phyloP scores from a whole-genome alignment of 805 yeast species.

The Starmera quercuum region DNA sequence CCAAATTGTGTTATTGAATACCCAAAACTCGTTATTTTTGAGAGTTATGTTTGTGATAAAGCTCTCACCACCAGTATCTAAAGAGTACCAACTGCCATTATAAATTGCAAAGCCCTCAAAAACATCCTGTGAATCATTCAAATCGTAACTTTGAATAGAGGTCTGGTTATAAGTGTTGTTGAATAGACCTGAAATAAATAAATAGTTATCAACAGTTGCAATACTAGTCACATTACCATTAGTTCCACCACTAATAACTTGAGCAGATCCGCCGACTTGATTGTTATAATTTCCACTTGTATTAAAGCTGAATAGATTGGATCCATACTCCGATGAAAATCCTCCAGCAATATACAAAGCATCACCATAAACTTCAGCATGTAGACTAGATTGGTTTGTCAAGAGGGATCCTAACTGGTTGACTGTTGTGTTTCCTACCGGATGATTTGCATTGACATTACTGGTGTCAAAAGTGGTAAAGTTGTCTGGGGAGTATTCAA shows the following conservation, averaged over 20 bases:
- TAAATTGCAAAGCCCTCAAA: constrained; percentile 30
- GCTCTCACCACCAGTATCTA: constrained; percentile 24
- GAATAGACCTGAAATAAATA: constrained; percentile 43
- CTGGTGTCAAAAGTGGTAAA: constrained; percentile 35
- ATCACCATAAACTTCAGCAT: constrained; percentile 23
- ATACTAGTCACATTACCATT: constrained; percentile 25
- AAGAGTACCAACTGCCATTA: constrained; percentile 34
- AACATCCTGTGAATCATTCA: constrained; percentile 22
- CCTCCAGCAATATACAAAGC: constrained; percentile 43
- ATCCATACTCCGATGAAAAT: constrained; percentile 29
- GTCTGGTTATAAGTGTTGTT: constrained; percentile 25
- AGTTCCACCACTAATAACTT: constrained; percentile 13
- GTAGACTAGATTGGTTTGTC: constrained; percentile 33
- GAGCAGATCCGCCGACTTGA: neutral
- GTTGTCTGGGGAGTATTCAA: constrained; percentile 72
- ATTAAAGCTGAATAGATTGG: constrained; percentile 28
- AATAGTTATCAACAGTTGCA: constrained; percentile 22
- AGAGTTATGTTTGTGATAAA: constrained; percentile 20
- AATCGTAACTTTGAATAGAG: constrained; percentile 20
- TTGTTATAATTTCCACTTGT: constrained; percentile 10
- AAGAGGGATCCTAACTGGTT: constrained; percentile 23
- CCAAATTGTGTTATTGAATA: constrained; percentile 36
- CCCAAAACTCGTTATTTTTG: constrained; percentile 31
- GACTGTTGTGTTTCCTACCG: constrained; percentile 42
- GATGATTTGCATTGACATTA: constrained; percentile 13